Evolutionary conservation across 192 early-diverging fungal genomes (phyloP).

Genomic region (Globomyces pollinis-pini): DNA sequence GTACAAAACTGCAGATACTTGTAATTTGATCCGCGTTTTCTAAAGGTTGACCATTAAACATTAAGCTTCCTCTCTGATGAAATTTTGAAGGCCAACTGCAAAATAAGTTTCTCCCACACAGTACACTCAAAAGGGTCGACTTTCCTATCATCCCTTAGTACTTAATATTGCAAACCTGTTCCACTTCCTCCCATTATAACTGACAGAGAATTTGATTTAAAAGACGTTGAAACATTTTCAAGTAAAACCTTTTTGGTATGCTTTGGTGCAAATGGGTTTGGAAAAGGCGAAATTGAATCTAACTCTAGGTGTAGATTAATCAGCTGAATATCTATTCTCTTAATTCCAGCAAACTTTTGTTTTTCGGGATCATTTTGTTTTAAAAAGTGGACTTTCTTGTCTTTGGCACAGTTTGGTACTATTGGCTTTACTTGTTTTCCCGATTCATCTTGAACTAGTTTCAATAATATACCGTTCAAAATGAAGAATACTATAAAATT

Average conservation of each 20-base stretch:
- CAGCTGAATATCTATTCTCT: not conserved
- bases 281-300: not conserved
- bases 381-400: too few species aligned
- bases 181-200: slow-evolving; percentile 39
- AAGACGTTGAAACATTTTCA: slow-evolving; percentile 18
- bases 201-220: slow-evolving; percentile 26
- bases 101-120: too few species aligned
- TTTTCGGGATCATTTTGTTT: not conserved
- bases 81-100: too few species aligned
- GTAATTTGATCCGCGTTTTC: slow-evolving; percentile 14
- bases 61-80: not conserved
- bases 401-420: not conserved
- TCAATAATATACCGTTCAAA: slow-evolving; percentile 4
- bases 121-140: not conserved
- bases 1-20: slow-evolving; percentile 26
- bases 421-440: slow-evolving; percentile 11
- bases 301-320: too few species aligned
- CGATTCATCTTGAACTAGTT: slow-evolving; percentile 5
- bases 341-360: not conserved
- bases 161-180: slow-evolving; percentile 36
- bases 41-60: not conserved
- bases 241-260: slow-evolving; percentile 18
- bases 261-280: slow-evolving; percentile 3
- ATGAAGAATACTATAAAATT: slow-evolving; percentile 22
- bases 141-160: not conserved